These are phyloP conservation scores for Hypoxylon lienhwacheense DNA, from an alignment of 495 filamentous ascomycete genomes.

Conservation along the genomic window DNA sequence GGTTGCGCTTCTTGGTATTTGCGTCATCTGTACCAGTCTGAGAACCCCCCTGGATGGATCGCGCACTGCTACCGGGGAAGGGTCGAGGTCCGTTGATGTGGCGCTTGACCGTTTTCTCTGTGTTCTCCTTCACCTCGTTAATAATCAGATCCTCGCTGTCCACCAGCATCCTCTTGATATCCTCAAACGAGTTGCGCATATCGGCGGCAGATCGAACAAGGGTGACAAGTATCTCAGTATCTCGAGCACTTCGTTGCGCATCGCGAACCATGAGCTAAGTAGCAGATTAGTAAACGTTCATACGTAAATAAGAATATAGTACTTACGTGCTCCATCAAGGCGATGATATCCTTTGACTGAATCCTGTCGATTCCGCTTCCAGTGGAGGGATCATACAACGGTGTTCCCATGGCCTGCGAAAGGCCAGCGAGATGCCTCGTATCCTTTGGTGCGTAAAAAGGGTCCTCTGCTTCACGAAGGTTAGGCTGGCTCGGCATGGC, in stretches of 20 bases:
- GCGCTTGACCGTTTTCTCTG: slow-evolving; percentile 78
- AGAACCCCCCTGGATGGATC: slow-evolving; percentile 57
- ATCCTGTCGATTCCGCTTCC: slow-evolving; percentile 89
- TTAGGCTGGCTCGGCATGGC: slow-evolving; percentile 59
- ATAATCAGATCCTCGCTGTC: slow-evolving; percentile 85
- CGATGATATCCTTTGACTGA: slow-evolving; percentile 95
- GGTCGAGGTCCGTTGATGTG: slow-evolving; percentile 87
- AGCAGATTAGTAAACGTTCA: slow-evolving; percentile 34
- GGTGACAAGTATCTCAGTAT: slow-evolving; percentile 95
- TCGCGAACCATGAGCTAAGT: slow-evolving; percentile 87
- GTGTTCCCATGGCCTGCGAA: slow-evolving; percentile 86
- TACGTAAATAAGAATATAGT: background rate
- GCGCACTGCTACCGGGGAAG: slow-evolving; percentile 64
- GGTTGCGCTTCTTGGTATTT: slow-evolving; percentile 77
- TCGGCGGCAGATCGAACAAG: slow-evolving; percentile 92
- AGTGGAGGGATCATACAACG: slow-evolving; percentile 87
- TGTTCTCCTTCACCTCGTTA: slow-evolving; percentile 78
- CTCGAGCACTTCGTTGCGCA: slow-evolving; percentile 92
- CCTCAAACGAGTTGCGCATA: slow-evolving; percentile 96
- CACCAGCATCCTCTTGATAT: slow-evolving; percentile 88
- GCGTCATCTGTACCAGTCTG: slow-evolving; percentile 73
- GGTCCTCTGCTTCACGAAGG: slow-evolving; percentile 59
- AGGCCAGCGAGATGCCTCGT: slow-evolving; percentile 79
- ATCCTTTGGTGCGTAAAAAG: slow-evolving; percentile 62
- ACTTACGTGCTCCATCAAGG: slow-evolving; percentile 93